These are phyloP conservation scores for Pezicula radicicola DNA, from an alignment of 2,329 filamentous ascomycete genomes.

Conservation along the genomic window DNA sequence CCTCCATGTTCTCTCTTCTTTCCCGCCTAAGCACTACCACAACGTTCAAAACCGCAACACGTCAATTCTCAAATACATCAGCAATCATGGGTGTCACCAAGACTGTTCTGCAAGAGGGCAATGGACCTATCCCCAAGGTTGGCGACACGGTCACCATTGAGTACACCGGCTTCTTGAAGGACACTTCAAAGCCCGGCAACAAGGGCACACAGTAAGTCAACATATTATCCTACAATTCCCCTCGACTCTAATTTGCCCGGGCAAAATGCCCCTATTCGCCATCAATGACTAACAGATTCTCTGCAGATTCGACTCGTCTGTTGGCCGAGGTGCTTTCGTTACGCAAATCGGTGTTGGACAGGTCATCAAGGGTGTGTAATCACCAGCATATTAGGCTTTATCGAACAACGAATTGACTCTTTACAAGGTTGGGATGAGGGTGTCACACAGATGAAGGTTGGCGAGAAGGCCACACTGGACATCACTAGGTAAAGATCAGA, in stretches of 20 bases:
- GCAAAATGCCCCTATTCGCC: background rate
- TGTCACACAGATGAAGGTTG: slow-evolving; percentile 80
- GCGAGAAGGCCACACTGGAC: slow-evolving; percentile 83
- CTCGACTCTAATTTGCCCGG: background rate
- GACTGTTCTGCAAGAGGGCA: slow-evolving; percentile 58
- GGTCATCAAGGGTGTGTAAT: slow-evolving; percentile 75
- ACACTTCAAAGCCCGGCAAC: slow-evolving; percentile 54
- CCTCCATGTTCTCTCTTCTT: background rate
- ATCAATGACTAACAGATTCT: slow-evolving; percentile 6
- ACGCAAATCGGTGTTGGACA: slow-evolving; percentile 76
- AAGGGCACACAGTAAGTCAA: slow-evolving; percentile 70
- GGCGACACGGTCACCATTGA: slow-evolving; percentile 81
- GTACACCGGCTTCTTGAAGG: slow-evolving; percentile 87
- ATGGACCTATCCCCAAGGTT: slow-evolving; percentile 53
- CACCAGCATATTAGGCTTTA: background rate
- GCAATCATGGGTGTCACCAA: slow-evolving; percentile 70
- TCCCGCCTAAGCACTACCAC: background rate
- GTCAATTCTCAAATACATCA: slow-evolving; percentile 24
- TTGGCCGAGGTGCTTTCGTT: slow-evolving; percentile 71
- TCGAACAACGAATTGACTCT: slow-evolving; percentile 10
- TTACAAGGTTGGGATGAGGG: slow-evolving; percentile 77
- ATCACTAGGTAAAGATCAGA: slow-evolving; percentile 65
- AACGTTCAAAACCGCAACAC: background rate
- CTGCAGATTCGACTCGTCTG: slow-evolving; percentile 82
- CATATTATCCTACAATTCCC: background rate